phyloP scores from a whole-genome alignment of 208 protist genomes.

The Acanthamoeba rhysodes region DNA sequence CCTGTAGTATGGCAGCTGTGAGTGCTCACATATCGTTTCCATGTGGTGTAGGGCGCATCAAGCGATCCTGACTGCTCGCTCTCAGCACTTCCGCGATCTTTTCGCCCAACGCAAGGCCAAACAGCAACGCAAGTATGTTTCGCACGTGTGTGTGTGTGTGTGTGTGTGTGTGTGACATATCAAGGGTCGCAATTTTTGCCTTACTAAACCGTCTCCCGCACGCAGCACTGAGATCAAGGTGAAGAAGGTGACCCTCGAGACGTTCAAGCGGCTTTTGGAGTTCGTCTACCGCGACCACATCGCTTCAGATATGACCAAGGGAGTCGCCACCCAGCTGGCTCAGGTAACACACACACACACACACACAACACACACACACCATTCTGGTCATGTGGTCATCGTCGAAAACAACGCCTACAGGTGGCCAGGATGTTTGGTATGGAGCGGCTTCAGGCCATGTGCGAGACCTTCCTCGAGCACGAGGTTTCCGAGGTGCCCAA shows the following conservation, averaged over 20 bases:
- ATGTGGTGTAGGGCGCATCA: not conserved
- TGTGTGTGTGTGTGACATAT: not conserved
- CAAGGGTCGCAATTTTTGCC: not conserved
- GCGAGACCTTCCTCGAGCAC: not conserved
- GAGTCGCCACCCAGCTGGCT: not conserved
- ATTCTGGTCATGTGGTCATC: too few relatives aligned
- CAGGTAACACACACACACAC: not conserved
- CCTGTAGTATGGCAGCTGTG: not conserved
- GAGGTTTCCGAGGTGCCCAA: not conserved
- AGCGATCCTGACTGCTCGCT: slow-evolving; percentile 1
- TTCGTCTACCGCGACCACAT: slow-evolving; percentile 38
- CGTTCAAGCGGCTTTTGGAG: slow-evolving; percentile 29
- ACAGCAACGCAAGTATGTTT: not conserved
- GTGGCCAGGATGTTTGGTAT: slow-evolving; percentile 16
- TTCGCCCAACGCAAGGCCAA: slow-evolving; percentile 7
- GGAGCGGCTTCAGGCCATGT: slow-evolving; percentile 15
- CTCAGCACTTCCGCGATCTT: not conserved
- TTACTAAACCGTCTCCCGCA: not conserved
- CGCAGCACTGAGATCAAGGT: not conserved
- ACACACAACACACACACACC: not conserved
- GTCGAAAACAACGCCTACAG: not conserved
- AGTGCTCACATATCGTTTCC: too few relatives aligned
- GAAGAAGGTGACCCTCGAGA: slow-evolving; percentile 36
- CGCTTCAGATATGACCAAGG: slow-evolving; percentile 12
- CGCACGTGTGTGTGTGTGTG: not conserved